phyloP scores from a whole-genome alignment of 2,329 filamentous ascomycete genomes.

The Diaporthe sp. region DNA sequence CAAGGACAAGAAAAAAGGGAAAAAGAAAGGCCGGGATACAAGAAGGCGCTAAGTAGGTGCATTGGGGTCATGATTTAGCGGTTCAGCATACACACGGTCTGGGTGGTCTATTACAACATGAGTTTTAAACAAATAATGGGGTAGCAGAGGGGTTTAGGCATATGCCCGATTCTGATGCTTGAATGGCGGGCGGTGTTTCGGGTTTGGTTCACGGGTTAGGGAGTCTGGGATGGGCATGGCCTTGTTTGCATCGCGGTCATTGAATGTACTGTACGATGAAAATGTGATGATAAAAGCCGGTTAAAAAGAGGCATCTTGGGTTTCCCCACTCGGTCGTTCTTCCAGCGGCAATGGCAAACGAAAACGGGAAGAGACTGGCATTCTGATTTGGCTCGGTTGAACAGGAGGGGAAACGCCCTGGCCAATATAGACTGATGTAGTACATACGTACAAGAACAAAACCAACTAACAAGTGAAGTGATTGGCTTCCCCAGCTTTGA shows the following conservation, averaged over 20 bases:
- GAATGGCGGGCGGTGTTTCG: slow-evolving; percentile 6
- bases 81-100: not conserved
- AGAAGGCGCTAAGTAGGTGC: slow-evolving; percentile 59
- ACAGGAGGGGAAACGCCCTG: not conserved
- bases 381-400: not conserved
- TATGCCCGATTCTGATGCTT: not conserved
- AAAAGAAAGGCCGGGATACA: slow-evolving; percentile 71
- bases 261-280: slow-evolving; percentile 26
- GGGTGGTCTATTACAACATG: not conserved
- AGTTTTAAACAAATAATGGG: not conserved
- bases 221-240: slow-evolving; percentile 1
- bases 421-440: slow-evolving; percentile 25
- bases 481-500: too few species aligned
- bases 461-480: not conserved
- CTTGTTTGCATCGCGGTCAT: slow-evolving; percentile 14
- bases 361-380: not conserved
- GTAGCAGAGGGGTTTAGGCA: not conserved
- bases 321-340: not conserved
- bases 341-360: not conserved
- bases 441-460: not conserved
- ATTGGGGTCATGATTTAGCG: not conserved
- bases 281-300: slow-evolving; percentile 46
- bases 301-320: not conserved
- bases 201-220: slow-evolving; percentile 20
- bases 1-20: slow-evolving; percentile 75